Evolutionary conservation across 1,284 basidiomycete species (phyloP).

Genomic region (Ceratobasidium sp.): DNA sequence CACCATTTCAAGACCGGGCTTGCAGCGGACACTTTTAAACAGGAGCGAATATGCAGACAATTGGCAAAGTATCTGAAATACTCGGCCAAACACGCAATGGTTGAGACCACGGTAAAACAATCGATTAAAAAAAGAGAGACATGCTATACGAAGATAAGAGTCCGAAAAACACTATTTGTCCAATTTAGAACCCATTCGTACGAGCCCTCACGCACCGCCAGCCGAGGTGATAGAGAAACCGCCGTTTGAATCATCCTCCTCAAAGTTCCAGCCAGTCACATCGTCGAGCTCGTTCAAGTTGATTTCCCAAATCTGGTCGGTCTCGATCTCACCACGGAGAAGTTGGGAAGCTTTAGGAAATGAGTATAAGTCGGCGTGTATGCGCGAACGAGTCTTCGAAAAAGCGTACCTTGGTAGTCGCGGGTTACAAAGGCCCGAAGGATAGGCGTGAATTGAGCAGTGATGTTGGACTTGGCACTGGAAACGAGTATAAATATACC

Average conservation of each 20-base stretch:
- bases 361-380: background rate
- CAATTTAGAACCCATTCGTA: background rate
- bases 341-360: background rate
- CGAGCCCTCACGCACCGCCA: background rate
- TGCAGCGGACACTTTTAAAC: background rate
- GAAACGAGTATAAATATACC: background rate
- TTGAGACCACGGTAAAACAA: too few species aligned
- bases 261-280: background rate
- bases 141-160: background rate
- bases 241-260: background rate
- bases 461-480: conserved; percentile 31
- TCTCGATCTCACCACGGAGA: background rate
- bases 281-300: conserved; percentile 10
- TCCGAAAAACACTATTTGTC: background rate
- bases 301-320: background rate
- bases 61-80: background rate
- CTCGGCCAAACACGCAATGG: too few species aligned
- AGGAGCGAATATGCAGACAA: background rate
- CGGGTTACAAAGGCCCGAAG: conserved; percentile 18
- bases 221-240: background rate
- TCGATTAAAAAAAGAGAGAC: too few species aligned
- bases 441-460: conserved; percentile 19
- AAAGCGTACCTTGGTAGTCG: conserved; percentile 2
- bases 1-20: too few species aligned
- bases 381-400: background rate